A percentile compares a stretch with the other conserved stretches of the same genome.
These are phyloP conservation scores for Orbilia ellipsospora DNA, from an alignment of 2,329 filamentous ascomycete species.

Conservation along the genomic window DNA sequence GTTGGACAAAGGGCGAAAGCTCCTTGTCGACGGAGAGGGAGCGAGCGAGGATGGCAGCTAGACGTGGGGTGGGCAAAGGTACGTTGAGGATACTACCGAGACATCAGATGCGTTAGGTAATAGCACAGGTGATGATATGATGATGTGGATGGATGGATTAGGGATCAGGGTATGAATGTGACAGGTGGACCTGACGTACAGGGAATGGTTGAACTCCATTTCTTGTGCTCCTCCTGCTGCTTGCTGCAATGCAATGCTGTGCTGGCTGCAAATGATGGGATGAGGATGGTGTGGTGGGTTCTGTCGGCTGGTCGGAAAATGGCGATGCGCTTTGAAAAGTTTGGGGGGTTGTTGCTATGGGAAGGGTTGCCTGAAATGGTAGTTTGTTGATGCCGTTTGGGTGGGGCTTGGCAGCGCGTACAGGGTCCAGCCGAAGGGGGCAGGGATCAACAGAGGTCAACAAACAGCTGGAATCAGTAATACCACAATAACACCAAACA, in stretches of 20 bases:
- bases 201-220: constrained; percentile 43
- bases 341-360: constrained; percentile 27
- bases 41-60: constrained; percentile 76
- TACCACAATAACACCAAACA: constrained; percentile 35
- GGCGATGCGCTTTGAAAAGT: background rate
- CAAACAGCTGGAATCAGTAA: constrained; percentile 49
- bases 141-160: background rate
- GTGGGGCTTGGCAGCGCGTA: constrained; percentile 6
- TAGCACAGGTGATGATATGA: background rate
- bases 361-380: background rate
- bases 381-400: constrained; percentile 11
- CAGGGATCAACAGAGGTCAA: constrained; percentile 19
- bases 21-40: constrained; percentile 83
- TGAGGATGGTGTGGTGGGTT: constrained; percentile 10
- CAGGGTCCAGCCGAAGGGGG: constrained; percentile 26
- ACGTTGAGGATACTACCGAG: constrained; percentile 74
- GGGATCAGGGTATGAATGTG: constrained; percentile 28
- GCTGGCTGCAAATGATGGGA: constrained; percentile 6
- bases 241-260: too few species aligned
- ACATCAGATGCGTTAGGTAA: constrained; percentile 17
- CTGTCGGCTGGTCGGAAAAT: background rate
- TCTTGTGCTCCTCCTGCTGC: too few species aligned
- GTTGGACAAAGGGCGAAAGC: constrained; percentile 82
- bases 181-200: constrained; percentile 33
- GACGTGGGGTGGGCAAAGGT: constrained; percentile 83